A percentile compares a stretch with the other conserved stretches of the same genome.
phyloP scores from a whole-genome alignment of 169 alveolate genomes.

The Plasmodium yoelii region DNA sequence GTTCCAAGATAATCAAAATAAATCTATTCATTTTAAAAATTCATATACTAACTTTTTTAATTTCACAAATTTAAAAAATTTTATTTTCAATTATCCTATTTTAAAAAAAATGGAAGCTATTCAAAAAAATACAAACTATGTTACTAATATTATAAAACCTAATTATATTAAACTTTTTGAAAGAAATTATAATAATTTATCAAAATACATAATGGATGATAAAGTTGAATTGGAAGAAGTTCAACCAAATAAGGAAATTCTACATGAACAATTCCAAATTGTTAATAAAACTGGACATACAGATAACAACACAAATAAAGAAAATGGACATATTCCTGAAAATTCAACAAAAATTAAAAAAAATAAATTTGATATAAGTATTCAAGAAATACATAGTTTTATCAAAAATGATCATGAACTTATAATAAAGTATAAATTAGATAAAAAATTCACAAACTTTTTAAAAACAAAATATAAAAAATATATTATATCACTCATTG shows the following conservation, averaged over 20 bases:
- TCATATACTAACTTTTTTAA: slow-evolving; percentile 9
- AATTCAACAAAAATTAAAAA: slow-evolving; percentile 21
- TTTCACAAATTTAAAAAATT: slow-evolving; percentile 40
- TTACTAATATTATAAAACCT: slow-evolving; percentile 43
- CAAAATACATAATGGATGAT: not conserved
- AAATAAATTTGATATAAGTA: slow-evolving; percentile 30
- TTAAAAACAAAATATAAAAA: slow-evolving; percentile 51
- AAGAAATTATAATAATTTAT: slow-evolving; percentile 53
- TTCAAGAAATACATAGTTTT: slow-evolving; percentile 41
- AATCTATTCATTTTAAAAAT: not conserved
- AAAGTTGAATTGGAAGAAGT: not conserved
- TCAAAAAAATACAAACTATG: slow-evolving; percentile 59
- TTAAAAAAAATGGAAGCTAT: slow-evolving; percentile 48
- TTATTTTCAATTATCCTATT: slow-evolving; percentile 27
- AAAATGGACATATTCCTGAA: not conserved
- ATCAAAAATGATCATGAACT: slow-evolving; percentile 70
- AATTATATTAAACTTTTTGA: slow-evolving; percentile 63
- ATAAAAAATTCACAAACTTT: slow-evolving; percentile 45
- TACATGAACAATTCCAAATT: no score
- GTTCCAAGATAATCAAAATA: slow-evolving; percentile 9
- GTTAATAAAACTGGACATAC: not conserved
- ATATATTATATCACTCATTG: slow-evolving; percentile 26
- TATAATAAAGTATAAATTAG: slow-evolving; percentile 55
- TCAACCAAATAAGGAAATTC: not conserved
- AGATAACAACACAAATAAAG: not conserved